These are phyloP conservation scores for Phylloporus sp. DNA, from an alignment of 768 basidiomycete species.

Conservation along the genomic window DNA sequence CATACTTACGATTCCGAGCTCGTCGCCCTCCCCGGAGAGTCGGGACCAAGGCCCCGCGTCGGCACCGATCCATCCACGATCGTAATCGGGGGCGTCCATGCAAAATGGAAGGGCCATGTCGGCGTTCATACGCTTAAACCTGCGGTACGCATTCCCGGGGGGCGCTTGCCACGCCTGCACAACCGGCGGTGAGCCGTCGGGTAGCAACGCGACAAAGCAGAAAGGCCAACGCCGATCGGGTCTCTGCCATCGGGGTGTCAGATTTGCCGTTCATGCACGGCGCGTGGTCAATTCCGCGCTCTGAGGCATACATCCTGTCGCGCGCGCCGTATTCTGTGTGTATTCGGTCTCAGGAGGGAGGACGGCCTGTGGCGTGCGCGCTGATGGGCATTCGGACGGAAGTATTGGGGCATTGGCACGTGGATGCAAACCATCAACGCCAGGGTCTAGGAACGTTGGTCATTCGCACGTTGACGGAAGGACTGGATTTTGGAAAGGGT, in stretches of 20 bases:
- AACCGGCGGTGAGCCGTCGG: no score
- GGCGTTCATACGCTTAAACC: neutral
- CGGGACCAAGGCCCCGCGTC: neutral
- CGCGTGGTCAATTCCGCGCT: slow-evolving; percentile 10
- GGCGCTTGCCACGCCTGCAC: no score
- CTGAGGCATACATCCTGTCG: slow-evolving; percentile 19
- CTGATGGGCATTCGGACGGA: slow-evolving; percentile 20
- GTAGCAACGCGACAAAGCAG: neutral
- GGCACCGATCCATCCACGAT: slow-evolving; percentile 12
- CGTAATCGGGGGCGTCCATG: slow-evolving; percentile 5
- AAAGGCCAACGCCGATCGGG: neutral
- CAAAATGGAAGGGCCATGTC: slow-evolving; percentile 10
- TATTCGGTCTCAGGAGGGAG: slow-evolving; percentile 7
- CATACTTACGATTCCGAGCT: slow-evolving; percentile 7
- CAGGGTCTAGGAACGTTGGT: slow-evolving; percentile 12
- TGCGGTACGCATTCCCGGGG: slow-evolving; percentile 6
- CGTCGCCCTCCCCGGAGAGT: neutral
- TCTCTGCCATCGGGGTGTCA: slow-evolving; percentile 6
- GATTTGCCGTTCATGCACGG: slow-evolving; percentile 14
- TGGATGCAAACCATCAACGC: slow-evolving; percentile 7
- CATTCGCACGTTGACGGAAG: slow-evolving; percentile 3
- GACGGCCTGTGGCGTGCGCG: slow-evolving; percentile 9
- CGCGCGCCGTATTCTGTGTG: slow-evolving; percentile 21
- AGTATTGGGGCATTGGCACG: slow-evolving; percentile 14
- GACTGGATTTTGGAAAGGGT: slow-evolving; percentile 3